A percentile compares a stretch with the other conserved stretches of the same genome.
Evolutionary conservation across 495 filamentous ascomycete species (phyloP).

Genomic region (Symbiotaphrina buchneri): DNA sequence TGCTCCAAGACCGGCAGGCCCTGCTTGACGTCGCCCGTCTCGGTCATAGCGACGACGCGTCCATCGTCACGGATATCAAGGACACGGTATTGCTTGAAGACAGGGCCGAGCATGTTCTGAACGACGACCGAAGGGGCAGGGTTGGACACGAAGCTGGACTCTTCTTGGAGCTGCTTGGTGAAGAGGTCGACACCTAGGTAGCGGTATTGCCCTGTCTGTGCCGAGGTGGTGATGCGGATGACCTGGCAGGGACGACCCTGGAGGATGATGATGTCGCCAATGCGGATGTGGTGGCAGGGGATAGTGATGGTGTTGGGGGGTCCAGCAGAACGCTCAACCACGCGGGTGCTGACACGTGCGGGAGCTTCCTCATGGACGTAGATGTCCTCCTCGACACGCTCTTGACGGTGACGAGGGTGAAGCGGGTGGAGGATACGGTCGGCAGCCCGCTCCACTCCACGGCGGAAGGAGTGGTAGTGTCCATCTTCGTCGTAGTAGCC

Average conservation of each 20-base stretch:
- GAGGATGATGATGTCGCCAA: slow-evolving; percentile 95
- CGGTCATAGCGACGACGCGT: slow-evolving; percentile 59
- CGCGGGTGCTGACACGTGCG: slow-evolving; percentile 24
- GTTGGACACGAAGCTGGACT: slow-evolving; percentile 95
- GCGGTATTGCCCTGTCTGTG: slow-evolving; percentile 95
- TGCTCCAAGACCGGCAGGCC: slow-evolving; percentile 81
- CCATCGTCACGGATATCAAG: slow-evolving; percentile 88
- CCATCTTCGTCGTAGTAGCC: slow-evolving; percentile 99
- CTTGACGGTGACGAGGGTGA: slow-evolving; percentile 15
- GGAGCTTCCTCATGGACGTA: slow-evolving; percentile 23
- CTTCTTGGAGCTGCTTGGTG: slow-evolving; percentile 98
- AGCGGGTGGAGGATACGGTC: slow-evolving; percentile 58
- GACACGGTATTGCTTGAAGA: slow-evolving; percentile 99
- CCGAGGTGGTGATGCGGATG: slow-evolving; percentile 96
- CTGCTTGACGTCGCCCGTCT: slow-evolving; percentile 94
- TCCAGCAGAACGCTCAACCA: slow-evolving; percentile 22
- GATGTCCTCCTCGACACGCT: slow-evolving; percentile 2
- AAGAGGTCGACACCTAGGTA: slow-evolving; percentile 99
- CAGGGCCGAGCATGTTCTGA: slow-evolving; percentile 97
- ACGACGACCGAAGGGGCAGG: slow-evolving; percentile 88
- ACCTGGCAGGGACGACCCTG: slow-evolving; percentile 99
- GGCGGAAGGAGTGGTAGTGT: slow-evolving; percentile 85
- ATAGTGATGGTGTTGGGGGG: slow-evolving; percentile 81
- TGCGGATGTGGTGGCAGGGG: slow-evolving; percentile 96
- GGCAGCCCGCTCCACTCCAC: slow-evolving; percentile 62